These are phyloP conservation scores for Sutorius australiensis DNA, from an alignment of 768 basidiomycete genomes.

Conservation along the genomic window DNA sequence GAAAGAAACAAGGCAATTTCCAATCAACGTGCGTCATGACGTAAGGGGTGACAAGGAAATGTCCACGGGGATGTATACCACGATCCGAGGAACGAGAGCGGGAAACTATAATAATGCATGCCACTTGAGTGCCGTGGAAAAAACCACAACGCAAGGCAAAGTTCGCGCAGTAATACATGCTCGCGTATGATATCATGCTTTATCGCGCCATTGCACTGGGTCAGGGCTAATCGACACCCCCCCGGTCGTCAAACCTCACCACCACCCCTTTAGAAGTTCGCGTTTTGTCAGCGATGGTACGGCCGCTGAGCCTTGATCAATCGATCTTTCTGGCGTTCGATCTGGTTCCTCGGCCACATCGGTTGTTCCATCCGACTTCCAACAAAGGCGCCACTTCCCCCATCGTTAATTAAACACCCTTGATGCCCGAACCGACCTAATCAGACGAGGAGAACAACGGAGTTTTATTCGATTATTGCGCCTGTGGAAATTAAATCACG, in stretches of 20 bases:
- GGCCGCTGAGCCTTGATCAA: neutral
- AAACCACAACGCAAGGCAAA: neutral
- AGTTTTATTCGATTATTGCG: neutral
- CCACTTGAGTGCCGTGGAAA: neutral
- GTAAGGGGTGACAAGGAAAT: neutral
- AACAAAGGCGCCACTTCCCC: neutral
- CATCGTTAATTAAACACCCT: neutral
- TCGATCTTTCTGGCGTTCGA: neutral
- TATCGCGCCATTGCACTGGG: neutral
- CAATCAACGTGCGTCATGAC: neutral
- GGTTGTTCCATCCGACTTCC: neutral
- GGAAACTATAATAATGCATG: neutral
- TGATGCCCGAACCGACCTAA: neutral
- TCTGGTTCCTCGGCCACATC: neutral
- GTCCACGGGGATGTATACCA: neutral
- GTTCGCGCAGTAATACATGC: neutral
- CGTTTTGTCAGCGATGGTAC: neutral
- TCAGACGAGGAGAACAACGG: neutral
- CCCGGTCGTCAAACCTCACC: neutral
- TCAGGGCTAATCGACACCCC: neutral
- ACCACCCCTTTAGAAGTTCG: neutral
- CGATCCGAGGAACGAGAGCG: neutral
- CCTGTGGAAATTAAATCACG: neutral
- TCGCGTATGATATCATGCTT: neutral
- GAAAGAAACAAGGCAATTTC: neutral